Evolutionary conservation across 768 basidiomycete species (phyloP).

Genomic region (Pulveroboletus ravenelii): DNA sequence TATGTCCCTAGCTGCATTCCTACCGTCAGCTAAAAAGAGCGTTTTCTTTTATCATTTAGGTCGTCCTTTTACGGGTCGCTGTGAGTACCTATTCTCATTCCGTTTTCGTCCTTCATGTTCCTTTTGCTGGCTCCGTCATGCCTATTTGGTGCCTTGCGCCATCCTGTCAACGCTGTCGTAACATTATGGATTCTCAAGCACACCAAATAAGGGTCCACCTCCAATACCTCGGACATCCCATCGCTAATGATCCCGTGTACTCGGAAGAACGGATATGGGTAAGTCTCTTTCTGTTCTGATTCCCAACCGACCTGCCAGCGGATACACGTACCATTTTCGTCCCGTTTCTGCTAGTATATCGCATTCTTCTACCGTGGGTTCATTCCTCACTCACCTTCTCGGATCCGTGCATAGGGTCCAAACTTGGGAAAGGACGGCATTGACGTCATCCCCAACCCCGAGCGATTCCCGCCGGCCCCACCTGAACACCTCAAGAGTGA

Average conservation of each 20-base stretch:
- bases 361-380: not conserved
- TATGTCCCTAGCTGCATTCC: conserved; percentile 25
- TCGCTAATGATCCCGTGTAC: conserved; percentile 95
- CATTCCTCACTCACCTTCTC: conserved; percentile 1
- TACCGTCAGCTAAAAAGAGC: conserved; percentile 1
- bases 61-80: conserved; percentile 86
- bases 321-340: not conserved
- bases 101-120: not conserved
- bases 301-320: not conserved
- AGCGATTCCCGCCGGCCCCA: conserved; percentile 59
- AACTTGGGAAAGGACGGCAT: conserved; percentile 77
- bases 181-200: conserved; percentile 42
- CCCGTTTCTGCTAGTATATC: not conserved
- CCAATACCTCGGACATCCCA: conserved; percentile 89
- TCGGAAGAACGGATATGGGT: conserved; percentile 78
- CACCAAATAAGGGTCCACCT: conserved; percentile 98
- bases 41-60: conserved; percentile 39
- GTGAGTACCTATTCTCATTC: conserved; percentile 43
- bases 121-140: not conserved
- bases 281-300: conserved; percentile 9
- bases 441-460: conserved; percentile 64
- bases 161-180: conserved; percentile 4
- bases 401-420: conserved; percentile 45
- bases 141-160: not conserved
- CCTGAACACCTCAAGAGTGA: conserved; percentile 33